These are phyloP conservation scores for Russula sp. DNA, from an alignment of 768 basidiomycete species.

Conservation along the genomic window DNA sequence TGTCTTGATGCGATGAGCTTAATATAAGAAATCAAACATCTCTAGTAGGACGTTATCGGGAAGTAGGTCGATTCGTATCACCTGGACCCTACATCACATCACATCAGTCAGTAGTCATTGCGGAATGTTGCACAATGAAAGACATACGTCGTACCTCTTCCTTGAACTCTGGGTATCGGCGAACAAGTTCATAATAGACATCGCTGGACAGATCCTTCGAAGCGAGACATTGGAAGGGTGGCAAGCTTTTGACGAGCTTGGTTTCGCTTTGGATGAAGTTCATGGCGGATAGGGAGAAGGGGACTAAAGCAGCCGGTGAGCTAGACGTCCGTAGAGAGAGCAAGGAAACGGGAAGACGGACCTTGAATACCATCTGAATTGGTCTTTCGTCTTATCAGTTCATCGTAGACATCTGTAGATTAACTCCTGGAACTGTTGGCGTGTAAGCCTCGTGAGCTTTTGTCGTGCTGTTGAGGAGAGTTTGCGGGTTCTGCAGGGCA, in stretches of 20 bases:
- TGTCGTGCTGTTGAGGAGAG: constrained; percentile 75
- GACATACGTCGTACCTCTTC: too few relatives aligned
- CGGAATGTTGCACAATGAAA: too few relatives aligned
- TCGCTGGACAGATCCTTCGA: constrained; percentile 94
- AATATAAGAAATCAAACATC: too few relatives aligned
- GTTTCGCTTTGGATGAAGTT: constrained; percentile 98
- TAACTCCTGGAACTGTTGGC: constrained; percentile 97
- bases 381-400: constrained; percentile 78
- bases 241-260: constrained; percentile 97
- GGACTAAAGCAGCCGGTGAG: constrained; percentile 46
- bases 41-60: too few relatives aligned
- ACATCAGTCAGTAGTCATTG: too few relatives aligned
- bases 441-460: constrained; percentile 92
- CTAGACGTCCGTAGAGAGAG: too few relatives aligned
- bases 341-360: constrained; percentile 34
- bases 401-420: constrained; percentile 97
- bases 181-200: constrained; percentile 88
- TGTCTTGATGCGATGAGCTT: too few relatives aligned
- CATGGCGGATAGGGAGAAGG: constrained; percentile 89
- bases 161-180: constrained; percentile 95
- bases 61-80: too few relatives aligned
- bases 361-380: constrained; percentile 62
- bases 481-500: constrained; percentile 58
- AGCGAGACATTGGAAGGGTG: constrained; percentile 80
- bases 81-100: too few relatives aligned